These are phyloP conservation scores for Sclerotiophoma versabilis DNA, from an alignment of 2,329 filamentous ascomycete species.

Conservation along the genomic window DNA sequence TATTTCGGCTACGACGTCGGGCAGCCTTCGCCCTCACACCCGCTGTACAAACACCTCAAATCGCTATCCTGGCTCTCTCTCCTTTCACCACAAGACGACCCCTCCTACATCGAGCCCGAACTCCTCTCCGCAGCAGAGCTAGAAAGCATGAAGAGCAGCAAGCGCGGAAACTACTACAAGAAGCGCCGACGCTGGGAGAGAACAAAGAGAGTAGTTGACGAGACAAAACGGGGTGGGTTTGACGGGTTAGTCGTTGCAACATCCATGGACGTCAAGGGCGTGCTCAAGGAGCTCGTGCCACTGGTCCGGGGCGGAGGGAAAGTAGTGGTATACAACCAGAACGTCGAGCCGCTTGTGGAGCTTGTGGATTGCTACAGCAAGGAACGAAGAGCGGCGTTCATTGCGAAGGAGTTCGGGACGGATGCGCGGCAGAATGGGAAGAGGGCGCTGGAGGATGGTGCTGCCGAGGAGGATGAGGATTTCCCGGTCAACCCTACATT, in stretches of 20 bases:
- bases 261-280: conserved; percentile 78
- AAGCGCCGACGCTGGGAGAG: conserved; percentile 85
- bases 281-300: conserved; percentile 78
- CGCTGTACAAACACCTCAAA: conserved; percentile 81
- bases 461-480: conserved; percentile 58
- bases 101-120: conserved; percentile 74
- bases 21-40: conserved; percentile 69
- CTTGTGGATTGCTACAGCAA: conserved; percentile 87
- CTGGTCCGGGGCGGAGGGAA: conserved; percentile 83
- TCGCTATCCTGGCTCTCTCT: conserved; percentile 92
- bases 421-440: conserved; percentile 26
- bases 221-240: conserved; percentile 77
- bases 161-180: conserved; percentile 83
- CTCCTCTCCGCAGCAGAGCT: conserved; percentile 67
- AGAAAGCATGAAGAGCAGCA: conserved; percentile 77
- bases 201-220: conserved; percentile 74
- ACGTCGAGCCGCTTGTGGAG: conserved; percentile 77
- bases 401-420: conserved; percentile 39
- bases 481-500: conserved; percentile 89
- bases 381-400: conserved; percentile 74
- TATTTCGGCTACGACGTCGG: conserved; percentile 87
- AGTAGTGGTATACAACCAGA: conserved; percentile 84
- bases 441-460: conserved; percentile 26
- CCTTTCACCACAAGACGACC: conserved; percentile 76
- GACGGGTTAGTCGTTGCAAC: conserved; percentile 84